These are phyloP conservation scores for Corchorus capsularis DNA, from an alignment of 345 rosid genomes.

Conservation along the genomic window DNA sequence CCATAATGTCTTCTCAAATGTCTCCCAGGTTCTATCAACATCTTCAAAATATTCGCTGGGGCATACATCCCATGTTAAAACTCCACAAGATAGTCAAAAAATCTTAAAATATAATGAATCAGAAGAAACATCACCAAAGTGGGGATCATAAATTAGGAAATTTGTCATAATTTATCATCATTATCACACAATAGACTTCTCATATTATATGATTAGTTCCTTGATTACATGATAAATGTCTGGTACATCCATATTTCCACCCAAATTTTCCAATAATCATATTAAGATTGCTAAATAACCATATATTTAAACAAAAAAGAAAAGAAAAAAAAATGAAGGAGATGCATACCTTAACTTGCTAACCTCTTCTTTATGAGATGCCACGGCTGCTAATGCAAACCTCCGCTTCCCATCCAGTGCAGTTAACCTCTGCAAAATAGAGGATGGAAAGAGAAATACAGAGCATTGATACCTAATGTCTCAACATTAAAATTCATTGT, in stretches of 20 bases:
- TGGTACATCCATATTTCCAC: not conserved
- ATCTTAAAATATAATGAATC: constrained; percentile 12
- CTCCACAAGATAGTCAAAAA: constrained; percentile 21
- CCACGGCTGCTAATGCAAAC: constrained; percentile 94
- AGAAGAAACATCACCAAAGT: not conserved
- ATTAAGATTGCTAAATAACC: not conserved
- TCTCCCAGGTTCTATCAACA: constrained; percentile 95
- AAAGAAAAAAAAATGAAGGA: not conserved
- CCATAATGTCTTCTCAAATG: constrained; percentile 97
- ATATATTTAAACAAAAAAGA: not conserved
- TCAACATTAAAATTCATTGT: not conserved
- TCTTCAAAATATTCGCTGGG: constrained; percentile 98
- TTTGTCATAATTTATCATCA: not conserved
- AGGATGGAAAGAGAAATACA: constrained; percentile 11
- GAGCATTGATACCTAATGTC: constrained; percentile 13
- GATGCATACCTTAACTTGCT: constrained; percentile 78
- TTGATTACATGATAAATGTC: not conserved
- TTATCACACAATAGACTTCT: not conserved
- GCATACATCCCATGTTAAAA: constrained; percentile 19
- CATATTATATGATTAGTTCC: not conserved
- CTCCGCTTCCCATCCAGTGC: constrained; percentile 98
- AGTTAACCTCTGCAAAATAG: constrained; percentile 72
- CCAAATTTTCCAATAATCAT: not conserved
- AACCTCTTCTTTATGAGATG: constrained; percentile 89
- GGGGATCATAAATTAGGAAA: not conserved